A percentile compares a stretch with the other conserved stretches of the same genome.
Evolutionary conservation across 495 filamentous ascomycete species (phyloP).

Genomic region (Aspergillus wentii): DNA sequence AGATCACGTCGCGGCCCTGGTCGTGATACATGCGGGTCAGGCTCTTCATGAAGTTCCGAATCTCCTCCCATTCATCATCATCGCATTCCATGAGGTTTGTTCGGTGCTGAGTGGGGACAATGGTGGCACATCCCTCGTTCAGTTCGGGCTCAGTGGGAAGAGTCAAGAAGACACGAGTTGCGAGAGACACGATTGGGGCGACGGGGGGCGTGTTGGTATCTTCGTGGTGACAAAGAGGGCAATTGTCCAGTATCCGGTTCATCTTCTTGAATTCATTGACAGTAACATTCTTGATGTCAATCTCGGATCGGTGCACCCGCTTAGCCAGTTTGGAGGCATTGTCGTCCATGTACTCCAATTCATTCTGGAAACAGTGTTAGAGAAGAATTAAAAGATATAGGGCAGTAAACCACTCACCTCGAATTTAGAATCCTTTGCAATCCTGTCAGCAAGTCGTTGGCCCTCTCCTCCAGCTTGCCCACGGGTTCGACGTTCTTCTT

Average conservation of each 20-base stretch:
- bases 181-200: constrained; percentile 86
- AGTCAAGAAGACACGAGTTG: constrained; percentile 81
- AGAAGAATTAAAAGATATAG: not conserved
- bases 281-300: constrained; percentile 83
- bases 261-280: constrained; percentile 87
- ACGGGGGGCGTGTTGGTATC: constrained; percentile 77
- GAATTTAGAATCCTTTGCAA: constrained; percentile 89
- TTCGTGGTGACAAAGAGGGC: constrained; percentile 90
- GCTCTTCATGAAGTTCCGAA: constrained; percentile 98
- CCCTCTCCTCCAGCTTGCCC: constrained; percentile 79
- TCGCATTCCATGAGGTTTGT: constrained; percentile 93
- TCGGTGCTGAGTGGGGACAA: constrained; percentile 85
- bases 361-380: constrained; percentile 51
- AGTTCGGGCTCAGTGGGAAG: constrained; percentile 89
- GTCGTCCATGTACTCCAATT: constrained; percentile 96
- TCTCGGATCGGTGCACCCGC: constrained; percentile 80
- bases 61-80: constrained; percentile 98
- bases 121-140: constrained; percentile 73
- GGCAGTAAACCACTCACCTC: constrained; percentile 42
- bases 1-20: constrained; percentile 84
- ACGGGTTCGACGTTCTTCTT: constrained; percentile 80
- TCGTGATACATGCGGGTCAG: constrained; percentile 90
- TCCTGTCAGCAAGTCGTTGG: constrained; percentile 77
- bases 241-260: constrained; percentile 80
- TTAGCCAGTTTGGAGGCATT: constrained; percentile 90